Evolutionary conservation across 2,329 filamentous ascomycete species (phyloP).

Genomic region (Aspergillus alliaceus): DNA sequence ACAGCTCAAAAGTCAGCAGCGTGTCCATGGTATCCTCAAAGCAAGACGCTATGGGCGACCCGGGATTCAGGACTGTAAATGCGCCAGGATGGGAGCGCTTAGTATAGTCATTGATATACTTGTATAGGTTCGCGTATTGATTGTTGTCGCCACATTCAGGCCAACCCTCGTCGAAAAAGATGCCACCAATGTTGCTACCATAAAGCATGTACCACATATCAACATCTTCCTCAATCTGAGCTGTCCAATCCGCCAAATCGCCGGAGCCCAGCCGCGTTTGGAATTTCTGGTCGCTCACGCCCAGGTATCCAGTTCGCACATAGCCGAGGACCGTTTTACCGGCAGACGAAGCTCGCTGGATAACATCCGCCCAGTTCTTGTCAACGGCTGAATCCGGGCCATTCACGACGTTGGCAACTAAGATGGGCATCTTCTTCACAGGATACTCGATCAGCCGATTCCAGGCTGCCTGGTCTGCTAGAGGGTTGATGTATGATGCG

Average conservation of each 20-base stretch:
- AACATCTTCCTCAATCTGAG: slow-evolving; percentile 19
- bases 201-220: slow-evolving; percentile 24
- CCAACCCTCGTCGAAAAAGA: slow-evolving; percentile 36
- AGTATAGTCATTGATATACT: slow-evolving; percentile 18
- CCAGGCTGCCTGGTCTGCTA: slow-evolving; percentile 16
- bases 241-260: slow-evolving; percentile 15
- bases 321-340: slow-evolving; percentile 20
- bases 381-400: slow-evolving; percentile 15
- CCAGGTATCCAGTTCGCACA: slow-evolving; percentile 19
- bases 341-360: slow-evolving; percentile 6
- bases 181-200: slow-evolving; percentile 26
- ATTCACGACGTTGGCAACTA: slow-evolving; percentile 20
- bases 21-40: slow-evolving; percentile 35
- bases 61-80: slow-evolving; percentile 18
- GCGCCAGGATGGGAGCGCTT: slow-evolving; percentile 17
- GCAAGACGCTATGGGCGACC: slow-evolving; percentile 23
- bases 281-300: slow-evolving; percentile 16
- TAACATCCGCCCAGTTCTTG: slow-evolving; percentile 10
- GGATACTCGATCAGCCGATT: slow-evolving; percentile 15
- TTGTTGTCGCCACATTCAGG: slow-evolving; percentile 27
- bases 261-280: slow-evolving; percentile 15
- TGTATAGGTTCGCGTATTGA: slow-evolving; percentile 28
- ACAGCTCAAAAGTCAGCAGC: slow-evolving; percentile 30
- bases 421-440: slow-evolving; percentile 12
- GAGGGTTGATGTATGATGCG: slow-evolving; percentile 22